Evolutionary conservation across 163 green algal genomes (phyloP), one percentile per base, ranked within the genome.

Genomic region (Dunaliella salina): DNA sequence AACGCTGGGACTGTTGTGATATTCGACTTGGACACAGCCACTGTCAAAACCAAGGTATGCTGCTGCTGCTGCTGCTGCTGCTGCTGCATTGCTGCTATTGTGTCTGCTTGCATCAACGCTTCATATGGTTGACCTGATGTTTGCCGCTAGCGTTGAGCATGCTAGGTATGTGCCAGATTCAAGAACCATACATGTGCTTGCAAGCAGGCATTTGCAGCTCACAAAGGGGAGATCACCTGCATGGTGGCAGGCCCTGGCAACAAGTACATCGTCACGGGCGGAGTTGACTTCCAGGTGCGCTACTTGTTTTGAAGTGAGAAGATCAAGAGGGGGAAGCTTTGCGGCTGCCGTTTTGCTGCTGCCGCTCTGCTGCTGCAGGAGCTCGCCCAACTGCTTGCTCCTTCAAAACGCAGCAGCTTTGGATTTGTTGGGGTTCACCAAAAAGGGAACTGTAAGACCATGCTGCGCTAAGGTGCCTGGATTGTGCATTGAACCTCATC

Each of bases 181-280:
- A 50, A 50, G 40, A 3, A 50, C 40, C 40, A 50, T 50, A 50
- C 8, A 50, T 50, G 8, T 50, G 40, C 40, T 50, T 35, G 15
- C 40, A 72, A 26, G 67, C 85, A 94, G 91, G 63, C 85, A 5
- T 93, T 94, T 86, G 80, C 87, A 1, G 91, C 89, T 0, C 91
- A 94, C 87, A 92, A 94, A 82, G 90, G 91, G 1, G 91, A 94
- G 84, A 89, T 94, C 34, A 90, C 91, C 15, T 88, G 86, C 83
- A 91, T 93, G 46, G 33, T 79, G n/a, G 34, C 85, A 0, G 87
- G 81, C 0, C 86, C 86, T 0, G 83, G 63, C 29, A 33, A 84
- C 67, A 86, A 87, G 40, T 89, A 90, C 45, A 85, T 93, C 29
- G 29, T 93, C 50, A 93, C 90, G 5, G 90, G 91, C 0, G 90